Evolutionary conservation across 192 early-diverging fungal genomes (phyloP).

Genomic region (Spizellomyces punctatus): DNA sequence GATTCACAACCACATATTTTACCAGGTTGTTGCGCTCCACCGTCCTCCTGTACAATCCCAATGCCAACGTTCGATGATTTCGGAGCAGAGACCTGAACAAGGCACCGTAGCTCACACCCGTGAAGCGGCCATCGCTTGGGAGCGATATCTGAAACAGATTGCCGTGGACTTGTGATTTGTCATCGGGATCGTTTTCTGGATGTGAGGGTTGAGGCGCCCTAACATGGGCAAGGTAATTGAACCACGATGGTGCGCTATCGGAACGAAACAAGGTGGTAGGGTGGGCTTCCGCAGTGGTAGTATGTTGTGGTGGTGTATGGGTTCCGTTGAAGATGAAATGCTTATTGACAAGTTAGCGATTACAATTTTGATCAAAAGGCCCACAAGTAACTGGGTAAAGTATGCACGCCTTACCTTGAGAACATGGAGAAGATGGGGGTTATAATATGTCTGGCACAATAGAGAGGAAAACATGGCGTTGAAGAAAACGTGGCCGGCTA

Average conservation of each 20-base stretch:
- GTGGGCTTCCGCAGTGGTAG: neutral
- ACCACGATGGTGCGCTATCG: neutral
- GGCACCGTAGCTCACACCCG: conserved; percentile 48
- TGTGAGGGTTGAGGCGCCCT: neutral
- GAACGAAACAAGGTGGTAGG: conserved; percentile 2
- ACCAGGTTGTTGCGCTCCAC: conserved; percentile 55
- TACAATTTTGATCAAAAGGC: too few species aligned
- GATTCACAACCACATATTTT: conserved; percentile 66
- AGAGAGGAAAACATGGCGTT: conserved; percentile 72
- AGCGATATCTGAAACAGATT: conserved; percentile 50
- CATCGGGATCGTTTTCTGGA: conserved; percentile 16
- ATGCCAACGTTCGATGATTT: conserved; percentile 47
- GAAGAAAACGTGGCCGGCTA: conserved; percentile 72
- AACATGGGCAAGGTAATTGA: neutral
- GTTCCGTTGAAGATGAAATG: conserved; percentile 41
- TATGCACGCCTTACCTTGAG: conserved; percentile 30
- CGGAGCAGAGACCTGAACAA: conserved; percentile 56
- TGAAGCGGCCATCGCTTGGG: conserved; percentile 35
- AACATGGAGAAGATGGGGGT: conserved; percentile 60
- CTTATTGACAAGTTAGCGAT: conserved; percentile 37
- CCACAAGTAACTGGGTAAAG: neutral
- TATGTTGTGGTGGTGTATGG: conserved; percentile 23
- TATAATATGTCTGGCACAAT: conserved; percentile 74
- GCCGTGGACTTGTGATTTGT: conserved; percentile 38
- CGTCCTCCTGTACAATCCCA: conserved; percentile 68